Conservation (phyloP, 2,329 filamentous ascomycete genomes). For the Emydomyces testavorans region DNA sequence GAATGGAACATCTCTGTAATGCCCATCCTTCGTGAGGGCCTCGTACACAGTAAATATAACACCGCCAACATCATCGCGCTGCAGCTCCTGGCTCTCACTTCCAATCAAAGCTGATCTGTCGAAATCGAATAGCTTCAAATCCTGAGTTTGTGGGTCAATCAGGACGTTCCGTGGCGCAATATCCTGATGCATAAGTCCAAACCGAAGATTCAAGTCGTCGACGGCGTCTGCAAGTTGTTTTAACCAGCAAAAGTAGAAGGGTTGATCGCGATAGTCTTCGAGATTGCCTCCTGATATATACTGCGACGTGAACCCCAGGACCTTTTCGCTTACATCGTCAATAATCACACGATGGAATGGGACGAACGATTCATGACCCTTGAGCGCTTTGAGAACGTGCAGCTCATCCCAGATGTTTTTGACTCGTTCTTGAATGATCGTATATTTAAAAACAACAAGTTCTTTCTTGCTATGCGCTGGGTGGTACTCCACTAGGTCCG, state of each 20-base stretch:
- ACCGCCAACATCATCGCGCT: conserved; percentile 6
- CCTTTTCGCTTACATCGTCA: conserved; percentile 10
- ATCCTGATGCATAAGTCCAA: conserved; percentile 13
- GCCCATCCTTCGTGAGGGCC: conserved; percentile 8
- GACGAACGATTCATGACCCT: conserved; percentile 9
- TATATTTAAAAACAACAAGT: conserved; percentile 12
- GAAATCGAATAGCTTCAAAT: conserved; percentile 11
- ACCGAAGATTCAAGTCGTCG: conserved; percentile 13
- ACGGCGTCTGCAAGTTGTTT: conserved; percentile 12
- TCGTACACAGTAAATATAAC: conserved; percentile 13
- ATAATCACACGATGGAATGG: conserved; percentile 10
- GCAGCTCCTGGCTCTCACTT: not conserved
- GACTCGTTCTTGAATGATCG: conserved; percentile 4
- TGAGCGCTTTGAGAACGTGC: conserved; percentile 10
- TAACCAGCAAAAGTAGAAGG: conserved; percentile 13
- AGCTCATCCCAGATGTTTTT: conserved; percentile 11
- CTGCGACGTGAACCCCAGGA: conserved; percentile 8
- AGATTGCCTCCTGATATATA: conserved; percentile 13
- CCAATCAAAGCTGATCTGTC: conserved; percentile 7
- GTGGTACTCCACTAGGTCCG: conserved; percentile 9
- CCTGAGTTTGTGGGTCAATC: conserved; percentile 6
- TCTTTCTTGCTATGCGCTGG: not conserved
- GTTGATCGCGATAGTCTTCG: conserved; percentile 4
- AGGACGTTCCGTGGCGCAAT: conserved; percentile 12
- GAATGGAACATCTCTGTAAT: conserved; percentile 3